phyloP scores from a whole-genome alignment of 2,329 filamentous ascomycete species.

The Ophiocordyceps robertsii region DNA sequence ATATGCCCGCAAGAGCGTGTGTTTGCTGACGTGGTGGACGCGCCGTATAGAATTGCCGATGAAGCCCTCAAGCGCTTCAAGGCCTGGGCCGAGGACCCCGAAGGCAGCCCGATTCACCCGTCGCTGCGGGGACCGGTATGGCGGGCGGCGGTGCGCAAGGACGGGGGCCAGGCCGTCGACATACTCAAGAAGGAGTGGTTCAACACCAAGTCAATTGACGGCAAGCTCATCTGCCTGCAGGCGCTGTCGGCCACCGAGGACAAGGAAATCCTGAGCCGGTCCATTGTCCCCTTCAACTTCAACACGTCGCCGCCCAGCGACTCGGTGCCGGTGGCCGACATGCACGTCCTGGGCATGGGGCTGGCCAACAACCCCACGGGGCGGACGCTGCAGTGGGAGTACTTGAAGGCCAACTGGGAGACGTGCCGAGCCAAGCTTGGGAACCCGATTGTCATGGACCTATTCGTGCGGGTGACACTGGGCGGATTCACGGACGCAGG shows the following conservation, averaged over 20 bases:
- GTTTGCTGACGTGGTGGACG: conserved; percentile 7
- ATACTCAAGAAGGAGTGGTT: conserved; percentile 77
- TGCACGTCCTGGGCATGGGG: conserved; percentile 66
- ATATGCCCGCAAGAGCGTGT: background rate
- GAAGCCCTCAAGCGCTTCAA: conserved; percentile 72
- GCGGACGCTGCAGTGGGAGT: conserved; percentile 70
- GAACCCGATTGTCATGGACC: conserved; percentile 81
- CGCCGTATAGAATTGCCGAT: conserved; percentile 40
- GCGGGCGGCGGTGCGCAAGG: conserved; percentile 57
- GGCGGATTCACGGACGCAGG: conserved; percentile 62
- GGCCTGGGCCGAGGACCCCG: conserved; percentile 58
- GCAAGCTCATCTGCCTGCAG: conserved; percentile 72
- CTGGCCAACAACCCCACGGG: conserved; percentile 61
- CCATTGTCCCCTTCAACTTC: conserved; percentile 66
- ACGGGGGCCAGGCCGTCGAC: conserved; percentile 56
- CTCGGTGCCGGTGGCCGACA: conserved; percentile 72
- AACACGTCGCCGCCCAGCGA: conserved; percentile 43
- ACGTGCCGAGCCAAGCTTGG: conserved; percentile 56
- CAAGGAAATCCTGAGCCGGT: conserved; percentile 49
- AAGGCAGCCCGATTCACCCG: conserved; percentile 59
- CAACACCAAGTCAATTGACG: conserved; percentile 73
- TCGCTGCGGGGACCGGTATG: conserved; percentile 73
- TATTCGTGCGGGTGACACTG: conserved; percentile 69
- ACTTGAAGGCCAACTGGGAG: conserved; percentile 73
- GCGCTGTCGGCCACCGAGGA: conserved; percentile 65